Evolutionary conservation across 1,139 yeast species (phyloP), one percentile per base, ranked within the genome.

Genomic region (Eremothecium sinecaudum): DNA sequence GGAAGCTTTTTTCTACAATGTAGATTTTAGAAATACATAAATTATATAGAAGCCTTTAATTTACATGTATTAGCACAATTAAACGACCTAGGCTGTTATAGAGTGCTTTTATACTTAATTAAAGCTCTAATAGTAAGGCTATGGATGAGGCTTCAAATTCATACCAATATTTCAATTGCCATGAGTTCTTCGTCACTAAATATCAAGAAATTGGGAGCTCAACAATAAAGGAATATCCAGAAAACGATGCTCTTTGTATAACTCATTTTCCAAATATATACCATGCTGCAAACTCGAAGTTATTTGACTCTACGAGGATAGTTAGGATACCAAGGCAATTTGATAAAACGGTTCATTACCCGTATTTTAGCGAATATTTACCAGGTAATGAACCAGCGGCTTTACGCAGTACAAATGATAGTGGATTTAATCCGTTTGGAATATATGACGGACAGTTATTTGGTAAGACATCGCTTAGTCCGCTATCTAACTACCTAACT

Each of bases 311-410:
- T 5, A 73, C 83, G 0, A 59, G 92, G 38, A 64, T 80, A 6
- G 74, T 80, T 2, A 53, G 90, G 33, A 64, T 81, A 3, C 87
- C 87, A 18, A 50, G 87, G 43, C 41, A 64, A 5, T 74, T 61
- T 36, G 62, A 26, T 18, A 40, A 29, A 32, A 36, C 65, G 57
- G 24, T 47, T 8, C 33, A 43, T 22, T 61, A 66, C 11, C 87
- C 90, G 1, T 75, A 67, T 47, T 80, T 79, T 48, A 75, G 83
- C 8, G 54, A 58, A 1, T 54, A 47, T 16, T 51, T 66, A 2
- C 92, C 87, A 0, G 92, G 93, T 0, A 44, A 40, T 2, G 92
- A 80, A 47, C 75, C 79, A 1, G 87, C 81, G 1, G 84, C 84
- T 0, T 49, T 67, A 8, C 47, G 62, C n/a, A 56, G 52, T 2